Evolutionary conservation across 2,329 filamentous ascomycete genomes (phyloP).

Genomic region (Cladosporium sp.): DNA sequence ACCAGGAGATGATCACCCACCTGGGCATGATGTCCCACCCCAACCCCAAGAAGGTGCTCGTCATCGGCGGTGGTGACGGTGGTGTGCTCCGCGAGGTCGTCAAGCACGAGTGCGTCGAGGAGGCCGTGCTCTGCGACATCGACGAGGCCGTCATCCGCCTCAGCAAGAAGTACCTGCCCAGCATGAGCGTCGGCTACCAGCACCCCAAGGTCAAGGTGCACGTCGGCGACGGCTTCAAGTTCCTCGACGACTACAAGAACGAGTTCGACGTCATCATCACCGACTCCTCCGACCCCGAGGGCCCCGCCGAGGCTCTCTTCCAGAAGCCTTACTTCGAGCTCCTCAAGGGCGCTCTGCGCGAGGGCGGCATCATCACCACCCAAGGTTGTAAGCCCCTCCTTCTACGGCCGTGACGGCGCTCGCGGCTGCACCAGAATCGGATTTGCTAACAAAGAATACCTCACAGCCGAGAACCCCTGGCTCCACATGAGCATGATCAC

Average conservation of each 20-base stretch:
- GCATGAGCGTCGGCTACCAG: conserved; percentile 85
- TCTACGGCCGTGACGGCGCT: neutral
- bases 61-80: conserved; percentile 96
- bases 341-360: conserved; percentile 81
- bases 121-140: conserved; percentile 96
- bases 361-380: conserved; percentile 97
- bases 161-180: conserved; percentile 95
- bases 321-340: conserved; percentile 99
- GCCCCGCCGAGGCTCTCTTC: conserved; percentile 94
- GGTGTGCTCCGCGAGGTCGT: conserved; percentile 97
- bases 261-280: conserved; percentile 99
- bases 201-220: conserved; percentile 92
- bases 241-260: conserved; percentile 94
- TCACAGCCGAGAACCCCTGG: conserved; percentile 96
- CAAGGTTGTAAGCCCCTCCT: conserved; percentile 93
- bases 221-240: conserved; percentile 98
- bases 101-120: conserved; percentile 97
- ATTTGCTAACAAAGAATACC: conserved; percentile 1
- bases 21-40: conserved; percentile 98
- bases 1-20: conserved; percentile 99
- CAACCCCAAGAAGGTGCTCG: conserved; percentile 95
- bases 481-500: conserved; percentile 92
- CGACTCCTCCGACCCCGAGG: conserved; percentile 95
- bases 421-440: neutral
- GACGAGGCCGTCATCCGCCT: conserved; percentile 98